A percentile compares a stretch with the other conserved stretches of the same genome.
These are phyloP conservation scores for Nadsonia starkeyi-henricii DNA, from an alignment of 1,139 yeast species.

Conservation along the genomic window DNA sequence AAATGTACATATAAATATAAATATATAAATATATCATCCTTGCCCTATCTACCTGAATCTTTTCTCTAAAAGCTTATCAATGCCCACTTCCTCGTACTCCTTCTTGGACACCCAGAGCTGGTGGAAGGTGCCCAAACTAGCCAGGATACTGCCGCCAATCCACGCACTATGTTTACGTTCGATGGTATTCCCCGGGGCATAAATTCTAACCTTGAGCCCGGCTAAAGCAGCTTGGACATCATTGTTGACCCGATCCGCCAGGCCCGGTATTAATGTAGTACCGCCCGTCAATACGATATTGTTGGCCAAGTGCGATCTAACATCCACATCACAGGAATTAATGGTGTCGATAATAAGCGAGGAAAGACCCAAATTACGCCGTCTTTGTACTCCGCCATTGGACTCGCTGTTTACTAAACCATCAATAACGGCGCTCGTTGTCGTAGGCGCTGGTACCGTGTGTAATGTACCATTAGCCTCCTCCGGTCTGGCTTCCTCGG, in stretches of 20 bases:
- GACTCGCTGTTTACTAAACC: neutral
- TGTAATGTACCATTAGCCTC: no score
- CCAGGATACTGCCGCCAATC: conserved; percentile 90
- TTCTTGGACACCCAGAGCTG: conserved; percentile 91
- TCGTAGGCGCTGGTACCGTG: neutral
- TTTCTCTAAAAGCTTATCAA: conserved; percentile 43
- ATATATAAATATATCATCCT: neutral
- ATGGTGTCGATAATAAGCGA: conserved; percentile 59
- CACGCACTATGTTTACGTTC: conserved; percentile 83
- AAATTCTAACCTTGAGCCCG: conserved; percentile 80
- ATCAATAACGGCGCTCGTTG: neutral
- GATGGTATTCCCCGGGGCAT: conserved; percentile 71
- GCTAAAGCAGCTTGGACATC: conserved; percentile 69
- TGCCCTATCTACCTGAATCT: conserved; percentile 17
- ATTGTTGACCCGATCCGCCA: conserved; percentile 64
- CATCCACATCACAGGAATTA: conserved; percentile 62
- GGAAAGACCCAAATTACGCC: conserved; percentile 38
- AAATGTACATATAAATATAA: neutral
- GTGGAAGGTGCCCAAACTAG: conserved; percentile 91
- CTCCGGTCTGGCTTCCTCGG: no score
- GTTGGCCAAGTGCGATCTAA: conserved; percentile 81
- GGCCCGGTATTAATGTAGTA: conserved; percentile 70
- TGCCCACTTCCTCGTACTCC: conserved; percentile 87
- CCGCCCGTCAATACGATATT: conserved; percentile 91
- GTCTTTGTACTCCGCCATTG: neutral